Conservation (phyloP, 768 basidiomycete genomes). For the Termitomyces eurrhizus region DNA sequence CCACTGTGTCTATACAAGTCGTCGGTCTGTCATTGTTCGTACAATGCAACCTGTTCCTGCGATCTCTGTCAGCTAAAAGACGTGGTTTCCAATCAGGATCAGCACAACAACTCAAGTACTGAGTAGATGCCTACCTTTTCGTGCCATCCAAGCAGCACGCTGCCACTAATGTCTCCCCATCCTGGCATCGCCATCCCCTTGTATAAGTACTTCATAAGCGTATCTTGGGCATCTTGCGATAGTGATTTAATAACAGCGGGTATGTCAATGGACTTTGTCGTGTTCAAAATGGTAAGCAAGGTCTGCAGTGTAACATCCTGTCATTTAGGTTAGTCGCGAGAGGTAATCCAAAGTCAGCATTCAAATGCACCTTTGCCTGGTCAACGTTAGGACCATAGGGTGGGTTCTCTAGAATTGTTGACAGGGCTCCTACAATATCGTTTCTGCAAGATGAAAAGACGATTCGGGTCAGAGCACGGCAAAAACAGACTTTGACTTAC, state of each 20-base stretch:
- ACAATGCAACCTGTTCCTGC: slow-evolving; percentile 96
- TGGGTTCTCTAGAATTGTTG: slow-evolving; percentile 64
- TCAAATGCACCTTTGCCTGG: slow-evolving; percentile 77
- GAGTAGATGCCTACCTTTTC: slow-evolving; percentile 65
- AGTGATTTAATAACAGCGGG: slow-evolving; percentile 68
- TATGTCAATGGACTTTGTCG: slow-evolving; percentile 88
- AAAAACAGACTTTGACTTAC: slow-evolving; percentile 37
- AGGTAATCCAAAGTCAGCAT: neutral
- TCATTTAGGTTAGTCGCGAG: slow-evolving; percentile 1
- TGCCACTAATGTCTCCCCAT: slow-evolving; percentile 57
- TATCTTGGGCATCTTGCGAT: slow-evolving; percentile 75
- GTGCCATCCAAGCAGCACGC: slow-evolving; percentile 83
- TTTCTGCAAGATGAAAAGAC: slow-evolving; percentile 41
- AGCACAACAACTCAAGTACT: slow-evolving; percentile 14
- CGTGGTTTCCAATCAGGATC: neutral
- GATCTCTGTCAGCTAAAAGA: slow-evolving; percentile 77
- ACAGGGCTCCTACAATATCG: slow-evolving; percentile 72
- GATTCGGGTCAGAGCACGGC: neutral
- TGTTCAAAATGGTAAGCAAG: slow-evolving; percentile 87
- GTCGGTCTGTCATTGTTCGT: slow-evolving; percentile 63
- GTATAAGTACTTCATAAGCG: slow-evolving; percentile 97
- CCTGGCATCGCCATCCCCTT: slow-evolving; percentile 85
- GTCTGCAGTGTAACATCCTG: slow-evolving; percentile 79
- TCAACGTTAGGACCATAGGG: slow-evolving; percentile 89
- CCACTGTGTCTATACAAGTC: slow-evolving; percentile 37